phyloP scores from a whole-genome alignment of 495 filamentous ascomycete genomes.

The Niebla homalea region DNA sequence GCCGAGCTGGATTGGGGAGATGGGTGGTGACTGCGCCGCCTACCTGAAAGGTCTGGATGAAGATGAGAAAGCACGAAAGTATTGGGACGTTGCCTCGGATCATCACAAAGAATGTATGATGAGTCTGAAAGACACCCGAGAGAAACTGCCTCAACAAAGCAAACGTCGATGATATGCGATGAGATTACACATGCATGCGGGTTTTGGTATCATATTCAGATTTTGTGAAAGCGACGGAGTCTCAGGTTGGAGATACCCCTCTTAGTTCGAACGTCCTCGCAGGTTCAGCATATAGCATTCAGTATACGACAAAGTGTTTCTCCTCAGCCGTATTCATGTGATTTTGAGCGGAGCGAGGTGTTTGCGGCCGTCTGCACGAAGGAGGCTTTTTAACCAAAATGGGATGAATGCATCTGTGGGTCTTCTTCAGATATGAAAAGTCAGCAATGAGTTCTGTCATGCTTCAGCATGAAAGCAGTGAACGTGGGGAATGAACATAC shows the following conservation, averaged over 20 bases:
- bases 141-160: slow-evolving; percentile 16
- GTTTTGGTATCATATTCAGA: neutral
- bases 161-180: slow-evolving; percentile 2
- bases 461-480: no score
- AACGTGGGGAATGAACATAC: no score
- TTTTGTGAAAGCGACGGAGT: slow-evolving; percentile 12
- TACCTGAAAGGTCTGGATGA: slow-evolving; percentile 51
- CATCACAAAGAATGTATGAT: slow-evolving; percentile 47
- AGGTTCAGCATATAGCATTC: neutral
- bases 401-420: no score
- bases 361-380: neutral
- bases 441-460: no score
- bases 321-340: neutral
- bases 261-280: neutral
- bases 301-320: neutral
- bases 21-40: slow-evolving; percentile 40
- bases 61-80: slow-evolving; percentile 45
- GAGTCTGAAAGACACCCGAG: slow-evolving; percentile 43
- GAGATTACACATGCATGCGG: neutral
- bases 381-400: no score
- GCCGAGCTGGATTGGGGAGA: slow-evolving; percentile 41
- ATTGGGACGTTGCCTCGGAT: slow-evolving; percentile 53
- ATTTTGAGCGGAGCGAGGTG: neutral
- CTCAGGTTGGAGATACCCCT: slow-evolving; percentile 5
- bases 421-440: no score